Conservation (phyloP, 1,139 yeast genomes). For the Debaryomyces robertsiae region DNA sequence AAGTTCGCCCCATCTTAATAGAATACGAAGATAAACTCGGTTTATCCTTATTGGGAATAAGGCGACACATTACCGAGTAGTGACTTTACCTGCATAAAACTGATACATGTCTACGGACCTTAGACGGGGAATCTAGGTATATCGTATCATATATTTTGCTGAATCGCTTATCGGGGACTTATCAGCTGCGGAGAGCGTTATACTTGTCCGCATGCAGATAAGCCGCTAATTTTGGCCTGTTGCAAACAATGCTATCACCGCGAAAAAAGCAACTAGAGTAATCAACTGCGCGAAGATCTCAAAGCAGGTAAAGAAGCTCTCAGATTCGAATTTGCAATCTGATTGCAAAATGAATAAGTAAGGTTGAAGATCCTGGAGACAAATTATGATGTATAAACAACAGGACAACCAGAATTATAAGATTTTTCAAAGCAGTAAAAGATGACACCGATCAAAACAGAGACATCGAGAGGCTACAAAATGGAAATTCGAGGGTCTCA, state of each 20-base stretch:
- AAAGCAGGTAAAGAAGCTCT: too few species aligned
- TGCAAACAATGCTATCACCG: too few species aligned
- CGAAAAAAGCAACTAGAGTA: too few species aligned
- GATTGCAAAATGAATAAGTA: background rate
- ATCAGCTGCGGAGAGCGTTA: too few species aligned
- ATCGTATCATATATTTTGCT: too few species aligned
- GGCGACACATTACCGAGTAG: background rate
- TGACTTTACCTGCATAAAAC: background rate
- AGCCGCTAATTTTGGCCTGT: too few species aligned
- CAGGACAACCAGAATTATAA: background rate
- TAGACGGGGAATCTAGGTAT: too few species aligned
- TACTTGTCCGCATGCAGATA: too few species aligned
- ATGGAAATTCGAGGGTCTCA: constrained; percentile 44
- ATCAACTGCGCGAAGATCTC: too few species aligned
- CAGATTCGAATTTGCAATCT: too few species aligned
- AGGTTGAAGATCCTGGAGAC: background rate
- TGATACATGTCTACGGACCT: background rate
- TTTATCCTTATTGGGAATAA: background rate
- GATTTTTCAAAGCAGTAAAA: background rate
- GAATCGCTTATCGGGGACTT: too few species aligned
- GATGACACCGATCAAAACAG: background rate
- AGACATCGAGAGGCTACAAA: constrained; percentile 31
- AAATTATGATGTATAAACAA: background rate
- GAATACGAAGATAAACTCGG: background rate
- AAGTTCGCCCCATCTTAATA: background rate